Evolutionary conservation across 1,284 basidiomycete genomes (phyloP), one percentile per base, ranked within the genome.

Genomic region (Leucoagaricus sp.): DNA sequence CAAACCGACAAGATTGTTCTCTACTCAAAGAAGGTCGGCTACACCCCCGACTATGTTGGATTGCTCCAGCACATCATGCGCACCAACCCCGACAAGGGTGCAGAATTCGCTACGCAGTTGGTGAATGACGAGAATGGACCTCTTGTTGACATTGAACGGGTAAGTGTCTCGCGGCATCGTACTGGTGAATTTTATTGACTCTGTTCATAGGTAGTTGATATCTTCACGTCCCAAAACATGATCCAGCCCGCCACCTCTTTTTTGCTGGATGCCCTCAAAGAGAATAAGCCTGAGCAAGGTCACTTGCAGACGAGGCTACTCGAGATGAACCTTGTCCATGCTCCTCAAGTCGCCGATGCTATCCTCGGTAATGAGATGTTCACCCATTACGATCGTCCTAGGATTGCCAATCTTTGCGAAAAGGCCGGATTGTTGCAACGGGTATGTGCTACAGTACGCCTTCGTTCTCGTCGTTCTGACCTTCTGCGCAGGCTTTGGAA

Each of bases 281-380:
- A 99, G 63, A 99, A 99, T 81, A 93, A 93, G 74, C 94, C 96
- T 0, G 97, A 99, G 74, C 96, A 99, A 69, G 96, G 88, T 1
- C 94, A 91, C 64, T 78, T 99, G 12, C 97, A 99, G 76, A 99
- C 97, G 1, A 90, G 96, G 63, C 82, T 99, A 21, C 81, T 99
- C 51, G 97, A 99, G 77, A 98, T 99, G 91, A 99, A 99, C 78
- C 82, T 99, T 53, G 77, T 98, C 60, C 92, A 98, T 71, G 97
- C 97, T 7, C 97, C 97, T 62, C 97, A 99, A 75, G 97, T 99
- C 55, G 97, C 97, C 1, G 97, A 99, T 70, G 97, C 97, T 9
- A 99, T 99, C 64, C 89, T 99, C 36, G 95, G 96, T 47, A 99
- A 99, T 74, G 93, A 98, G 67, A 98, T 99, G 94, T 98, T 99